Evolutionary conservation across 306 rosid genomes (phyloP).

Genomic region (Dicorynia guianensis): DNA sequence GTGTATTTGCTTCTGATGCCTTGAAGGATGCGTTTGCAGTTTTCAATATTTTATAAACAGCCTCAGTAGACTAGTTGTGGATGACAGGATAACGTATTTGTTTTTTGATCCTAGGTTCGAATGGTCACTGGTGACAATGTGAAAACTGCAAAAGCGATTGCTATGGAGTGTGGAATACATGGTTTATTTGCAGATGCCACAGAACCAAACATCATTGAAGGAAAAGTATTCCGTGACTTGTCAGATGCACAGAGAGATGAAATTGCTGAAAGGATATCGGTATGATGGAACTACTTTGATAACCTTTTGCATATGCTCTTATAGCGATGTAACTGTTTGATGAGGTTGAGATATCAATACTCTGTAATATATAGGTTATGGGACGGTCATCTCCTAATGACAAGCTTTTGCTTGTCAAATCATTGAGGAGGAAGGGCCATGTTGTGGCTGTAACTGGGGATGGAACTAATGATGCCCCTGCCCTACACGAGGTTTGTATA

Average conservation of each 20-base stretch:
- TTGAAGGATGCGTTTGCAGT: neutral
- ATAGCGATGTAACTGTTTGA: neutral
- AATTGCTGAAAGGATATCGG: conserved; percentile 67
- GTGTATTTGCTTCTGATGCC: conserved; percentile 1
- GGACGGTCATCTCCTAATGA: conserved; percentile 95
- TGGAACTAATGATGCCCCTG: conserved; percentile 98
- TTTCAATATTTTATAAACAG: no score
- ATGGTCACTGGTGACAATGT: conserved; percentile 98
- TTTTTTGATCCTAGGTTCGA: conserved; percentile 64
- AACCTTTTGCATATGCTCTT: conserved; percentile 61
- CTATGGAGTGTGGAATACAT: conserved; percentile 93
- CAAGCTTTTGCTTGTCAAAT: conserved; percentile 91
- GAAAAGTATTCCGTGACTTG: conserved; percentile 74
- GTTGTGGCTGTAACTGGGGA: conserved; percentile 98
- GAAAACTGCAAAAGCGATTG: conserved; percentile 94
- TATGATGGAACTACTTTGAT: conserved; percentile 51
- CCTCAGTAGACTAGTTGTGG: neutral
- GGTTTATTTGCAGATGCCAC: conserved; percentile 58
- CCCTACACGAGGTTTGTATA: conserved; percentile 83
- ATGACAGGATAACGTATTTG: neutral
- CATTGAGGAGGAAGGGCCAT: conserved; percentile 76
- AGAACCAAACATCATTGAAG: conserved; percentile 87
- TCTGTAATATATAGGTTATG: conserved; percentile 71
- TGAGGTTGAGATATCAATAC: conserved; percentile 23
- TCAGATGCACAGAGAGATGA: conserved; percentile 69